Evolutionary conservation across 73 alveolate species (phyloP), one percentile per base, ranked within the genome.

Genomic region (Durusdinium trenchii): DNA sequence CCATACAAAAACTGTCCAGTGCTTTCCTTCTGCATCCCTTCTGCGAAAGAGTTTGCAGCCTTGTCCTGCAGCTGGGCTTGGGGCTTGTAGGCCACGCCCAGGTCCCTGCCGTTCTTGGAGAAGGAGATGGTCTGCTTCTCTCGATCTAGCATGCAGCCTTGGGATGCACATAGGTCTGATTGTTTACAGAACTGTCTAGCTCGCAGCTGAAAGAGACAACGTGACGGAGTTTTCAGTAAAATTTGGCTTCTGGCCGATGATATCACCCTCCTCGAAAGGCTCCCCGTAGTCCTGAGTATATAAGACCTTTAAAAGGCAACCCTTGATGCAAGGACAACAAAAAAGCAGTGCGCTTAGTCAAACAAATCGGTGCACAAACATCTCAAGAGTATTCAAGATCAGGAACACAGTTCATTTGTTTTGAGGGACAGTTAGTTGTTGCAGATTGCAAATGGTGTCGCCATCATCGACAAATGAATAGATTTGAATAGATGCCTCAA

Each of bases 11-110:
- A n/a, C n/a, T n/a, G n/a, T n/a, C n/a, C n/a, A n/a, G n/a, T n/a
- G n/a, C n/a, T n/a, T n/a, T n/a, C n/a, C n/a, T n/a, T n/a, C n/a
- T n/a, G n/a, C n/a, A n/a, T n/a, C n/a, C n/a, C n/a, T n/a, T n/a
- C n/a, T n/a, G n/a, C n/a, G n/a, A n/a, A n/a, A n/a, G n/a, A n/a
- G n/a, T n/a, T n/a, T n/a, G n/a, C n/a, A n/a, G n/a, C n/a, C n/a
- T n/a, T n/a, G n/a, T n/a, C n/a, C n/a, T n/a, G n/a, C n/a, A n/a
- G n/a, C n/a, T n/a, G n/a, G n/a, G n/a, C n/a, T n/a, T n/a, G 76
- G 87, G 75, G n/a, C 99, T 94, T 94, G 99, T 94, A 76, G 40
- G 99, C 99, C 20, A 94, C 93, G 36, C 99, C 99, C 45, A 94
- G 69, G 45, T 94, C 93, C 16, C 94, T n/a, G 50, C 99, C 99